Evolutionary conservation across 2,329 filamentous ascomycete species (phyloP).

Genomic region (Calonectria crousiana): DNA sequence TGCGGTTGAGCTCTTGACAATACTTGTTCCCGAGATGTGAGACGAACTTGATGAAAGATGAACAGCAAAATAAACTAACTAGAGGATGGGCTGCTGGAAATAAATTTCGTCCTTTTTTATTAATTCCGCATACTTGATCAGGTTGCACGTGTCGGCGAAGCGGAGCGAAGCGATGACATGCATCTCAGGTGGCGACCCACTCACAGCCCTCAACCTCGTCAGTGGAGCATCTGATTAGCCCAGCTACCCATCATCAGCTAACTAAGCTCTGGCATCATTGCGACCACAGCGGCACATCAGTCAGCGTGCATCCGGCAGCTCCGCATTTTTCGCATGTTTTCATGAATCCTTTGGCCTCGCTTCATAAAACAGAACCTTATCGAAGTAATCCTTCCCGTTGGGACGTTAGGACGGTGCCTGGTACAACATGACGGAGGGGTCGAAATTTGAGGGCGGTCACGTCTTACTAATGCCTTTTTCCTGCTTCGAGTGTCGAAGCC

Average conservation of each 20-base stretch:
- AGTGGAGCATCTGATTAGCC: slow-evolving; percentile 13
- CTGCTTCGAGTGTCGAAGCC: slow-evolving; percentile 43
- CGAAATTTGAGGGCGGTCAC: not conserved
- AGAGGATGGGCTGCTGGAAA: not conserved
- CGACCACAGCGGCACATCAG: not conserved
- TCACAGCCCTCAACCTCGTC: not conserved
- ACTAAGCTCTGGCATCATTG: not conserved
- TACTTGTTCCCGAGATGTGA: not conserved
- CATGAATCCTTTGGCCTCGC: not conserved
- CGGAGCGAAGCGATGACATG: not conserved
- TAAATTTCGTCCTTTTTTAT: not conserved
- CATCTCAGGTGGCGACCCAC: not conserved
- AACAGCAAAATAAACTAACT: not conserved
- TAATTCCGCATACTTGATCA: not conserved
- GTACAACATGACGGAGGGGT: slow-evolving; percentile 28
- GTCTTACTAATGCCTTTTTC: slow-evolving; percentile 37
- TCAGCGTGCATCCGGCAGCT: not conserved
- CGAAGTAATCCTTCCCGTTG: not conserved
- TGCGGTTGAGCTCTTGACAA: not conserved
- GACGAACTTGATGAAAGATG: not conserved
- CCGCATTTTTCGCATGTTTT: not conserved
- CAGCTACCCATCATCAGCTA: not conserved
- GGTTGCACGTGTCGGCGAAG: not conserved
- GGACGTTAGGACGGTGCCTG: no score
- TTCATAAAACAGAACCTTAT: not conserved